These are phyloP conservation scores for Meredithiella fracta DNA, from an alignment of 2,329 filamentous ascomycete genomes.

Conservation along the genomic window DNA sequence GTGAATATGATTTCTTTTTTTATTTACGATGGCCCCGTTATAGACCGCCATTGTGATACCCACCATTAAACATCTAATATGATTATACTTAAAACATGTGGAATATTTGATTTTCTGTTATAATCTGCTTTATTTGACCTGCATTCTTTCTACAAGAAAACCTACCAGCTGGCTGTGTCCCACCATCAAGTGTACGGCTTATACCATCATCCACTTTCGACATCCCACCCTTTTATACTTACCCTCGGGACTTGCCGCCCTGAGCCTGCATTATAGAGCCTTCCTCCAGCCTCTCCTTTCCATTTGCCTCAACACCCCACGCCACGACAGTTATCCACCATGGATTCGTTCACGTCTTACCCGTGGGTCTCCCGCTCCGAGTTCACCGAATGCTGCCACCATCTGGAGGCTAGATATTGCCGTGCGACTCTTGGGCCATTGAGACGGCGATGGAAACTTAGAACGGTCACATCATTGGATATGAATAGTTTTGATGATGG, in stretches of 20 bases:
- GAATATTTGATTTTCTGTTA: not conserved
- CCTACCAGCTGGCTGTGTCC: not conserved
- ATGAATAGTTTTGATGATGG: constrained; percentile 26
- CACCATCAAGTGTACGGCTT: not conserved
- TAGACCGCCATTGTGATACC: not conserved
- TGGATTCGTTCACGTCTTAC: constrained; percentile 34
- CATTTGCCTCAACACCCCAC: not conserved
- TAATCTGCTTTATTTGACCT: not conserved
- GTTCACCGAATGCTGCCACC: constrained; percentile 48
- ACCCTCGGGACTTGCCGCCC: too few species aligned
- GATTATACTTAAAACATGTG: too few species aligned
- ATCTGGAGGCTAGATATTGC: constrained; percentile 42
- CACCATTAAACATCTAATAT: not conserved
- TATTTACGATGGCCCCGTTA: not conserved
- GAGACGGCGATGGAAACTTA: constrained; percentile 38
- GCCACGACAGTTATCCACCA: constrained; percentile 13
- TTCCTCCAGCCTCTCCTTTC: not conserved
- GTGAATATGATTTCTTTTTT: not conserved
- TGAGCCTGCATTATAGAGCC: too few species aligned
- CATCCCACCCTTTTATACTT: not conserved
- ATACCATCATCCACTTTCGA: not conserved
- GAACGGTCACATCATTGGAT: constrained; percentile 34
- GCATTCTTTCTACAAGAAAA: not conserved
- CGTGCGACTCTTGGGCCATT: constrained; percentile 39
- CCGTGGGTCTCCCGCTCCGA: constrained; percentile 45